Base-by-base conservation (phyloP, 2,329 filamentous ascomycete species). In the Trichoderma guizhouense region DNA sequence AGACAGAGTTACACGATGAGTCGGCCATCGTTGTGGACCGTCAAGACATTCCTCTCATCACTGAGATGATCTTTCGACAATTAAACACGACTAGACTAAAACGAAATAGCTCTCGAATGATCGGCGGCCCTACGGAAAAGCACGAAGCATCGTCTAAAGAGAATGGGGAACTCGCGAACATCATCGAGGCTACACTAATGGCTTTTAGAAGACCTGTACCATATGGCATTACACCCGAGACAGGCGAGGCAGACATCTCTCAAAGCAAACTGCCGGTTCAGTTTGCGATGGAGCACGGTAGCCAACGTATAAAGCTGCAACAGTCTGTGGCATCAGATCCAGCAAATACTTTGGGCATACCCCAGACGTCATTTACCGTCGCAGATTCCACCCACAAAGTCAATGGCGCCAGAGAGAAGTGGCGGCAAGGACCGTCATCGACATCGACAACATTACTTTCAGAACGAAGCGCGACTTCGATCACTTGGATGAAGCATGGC, bases 281-380 rank as follows among this genome's bases (percentile, higher is more conserved):
- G 6, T 75, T 74, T 36, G 76, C 71, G 8, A 68, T 78, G 4
- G 73, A 78, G 8, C 75, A 74, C 21, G 68, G 39, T 11, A 70
- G 58, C 15, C 76, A 76, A 12, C 71, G 75, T 0, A 80, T 81
- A 36, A 71, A 76, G 15, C 75, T 77, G 6, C 76, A 75, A 9
- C 73, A 74, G 21, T 74, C 75, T 6, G 74, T 73, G 7, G 60
- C 71, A 11, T 77, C 76, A 18, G 79, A 81, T 55, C 78, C 81
- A 58, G 78, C 79, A 5, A 82, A 78, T 1, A 83, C 80, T 0
- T 77, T 82, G 55, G 81, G 75, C 71, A 26, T 79, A 28, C 80
- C 81, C 7, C 75, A 73, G 43, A 78, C 80, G 12, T 77, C 78
- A 2, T 81, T 81, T 36, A 72, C 80, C 7, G 75, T 72, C 14